Percentiles rank a stretch among this genome's conserved stretches.
These are phyloP conservation scores for Ophiocordyceps unilateralis DNA, from an alignment of 2,329 filamentous ascomycete species.

Conservation along the genomic window DNA sequence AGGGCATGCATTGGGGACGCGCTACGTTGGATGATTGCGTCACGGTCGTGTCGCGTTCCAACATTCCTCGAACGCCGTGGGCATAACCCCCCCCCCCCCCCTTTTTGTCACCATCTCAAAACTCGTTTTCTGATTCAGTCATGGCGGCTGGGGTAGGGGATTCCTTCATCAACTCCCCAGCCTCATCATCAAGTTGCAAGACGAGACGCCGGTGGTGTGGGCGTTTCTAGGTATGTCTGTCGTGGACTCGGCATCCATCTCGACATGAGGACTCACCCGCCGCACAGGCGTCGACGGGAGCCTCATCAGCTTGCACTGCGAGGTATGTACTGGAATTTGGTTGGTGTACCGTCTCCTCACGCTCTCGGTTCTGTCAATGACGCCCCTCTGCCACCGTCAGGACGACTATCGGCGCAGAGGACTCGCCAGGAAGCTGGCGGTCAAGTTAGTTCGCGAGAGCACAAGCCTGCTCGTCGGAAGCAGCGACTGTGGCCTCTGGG, in stretches of 20 bases:
- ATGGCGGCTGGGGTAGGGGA: slow-evolving; percentile 12
- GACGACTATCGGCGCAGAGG: slow-evolving; percentile 41
- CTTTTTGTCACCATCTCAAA: too few species aligned
- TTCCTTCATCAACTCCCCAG: slow-evolving; percentile 28
- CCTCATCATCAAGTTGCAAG: slow-evolving; percentile 24
- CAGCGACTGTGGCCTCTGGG: slow-evolving; percentile 30
- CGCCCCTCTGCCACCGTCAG: slow-evolving; percentile 10
- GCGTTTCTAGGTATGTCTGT: slow-evolving; percentile 31
- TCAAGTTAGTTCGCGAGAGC: slow-evolving; percentile 35
- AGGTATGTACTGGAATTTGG: slow-evolving; percentile 24
- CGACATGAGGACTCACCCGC: too few species aligned
- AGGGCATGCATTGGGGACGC: slow-evolving; percentile 36
- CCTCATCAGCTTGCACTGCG: slow-evolving; percentile 43
- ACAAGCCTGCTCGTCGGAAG: slow-evolving; percentile 8
- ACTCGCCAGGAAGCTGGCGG: slow-evolving; percentile 42
- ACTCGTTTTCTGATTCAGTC: background rate
- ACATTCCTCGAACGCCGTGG: slow-evolving; percentile 37
- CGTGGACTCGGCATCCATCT: background rate
- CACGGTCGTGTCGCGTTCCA: slow-evolving; percentile 34
- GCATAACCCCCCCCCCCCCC: slow-evolving; percentile 1
- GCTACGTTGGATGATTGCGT: slow-evolving; percentile 34
- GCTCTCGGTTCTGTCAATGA: too few species aligned
- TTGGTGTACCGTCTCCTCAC: too few species aligned
- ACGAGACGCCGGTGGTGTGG: slow-evolving; percentile 42
- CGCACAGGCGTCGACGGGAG: slow-evolving; percentile 38